These are phyloP conservation scores for Talaromyces nanjingensis DNA, from an alignment of 495 filamentous ascomycete species.

Conservation along the genomic window DNA sequence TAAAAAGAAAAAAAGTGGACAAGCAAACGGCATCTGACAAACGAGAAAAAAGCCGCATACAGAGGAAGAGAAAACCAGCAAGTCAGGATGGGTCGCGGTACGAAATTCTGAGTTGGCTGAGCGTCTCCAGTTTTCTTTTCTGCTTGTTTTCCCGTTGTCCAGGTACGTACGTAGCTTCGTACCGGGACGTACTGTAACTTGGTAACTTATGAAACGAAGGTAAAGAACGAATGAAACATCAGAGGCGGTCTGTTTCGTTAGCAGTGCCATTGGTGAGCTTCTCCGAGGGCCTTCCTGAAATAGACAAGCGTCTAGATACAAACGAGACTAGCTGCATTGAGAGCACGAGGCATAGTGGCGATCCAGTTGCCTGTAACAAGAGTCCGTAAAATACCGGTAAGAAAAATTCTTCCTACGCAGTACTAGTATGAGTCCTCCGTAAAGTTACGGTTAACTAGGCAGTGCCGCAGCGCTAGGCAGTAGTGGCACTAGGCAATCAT, in stretches of 20 bases:
- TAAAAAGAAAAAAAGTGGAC: slow-evolving; percentile 3
- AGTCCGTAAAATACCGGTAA: neutral
- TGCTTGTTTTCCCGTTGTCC: neutral
- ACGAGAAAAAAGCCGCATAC: slow-evolving; percentile 9
- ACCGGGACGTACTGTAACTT: neutral
- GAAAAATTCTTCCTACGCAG: neutral
- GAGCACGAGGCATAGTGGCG: neutral
- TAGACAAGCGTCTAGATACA: neutral
- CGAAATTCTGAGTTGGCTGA: neutral
- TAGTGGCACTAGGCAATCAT: neutral
- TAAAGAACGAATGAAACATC: neutral
- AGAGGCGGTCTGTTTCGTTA: neutral
- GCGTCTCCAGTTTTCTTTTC: neutral
- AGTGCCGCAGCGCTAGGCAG: neutral
- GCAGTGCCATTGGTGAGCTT: neutral
- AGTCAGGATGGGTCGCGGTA: neutral
- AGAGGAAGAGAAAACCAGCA: neutral
- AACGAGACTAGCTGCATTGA: neutral
- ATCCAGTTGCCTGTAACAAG: neutral
- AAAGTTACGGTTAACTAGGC: neutral
- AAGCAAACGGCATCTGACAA: neutral
- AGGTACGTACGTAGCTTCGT: neutral
- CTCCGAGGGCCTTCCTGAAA: neutral
- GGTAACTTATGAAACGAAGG: neutral
- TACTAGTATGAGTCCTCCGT: neutral